phyloP scores from a whole-genome alignment of 2,329 filamentous ascomycete species.

The Calonectria montana region DNA sequence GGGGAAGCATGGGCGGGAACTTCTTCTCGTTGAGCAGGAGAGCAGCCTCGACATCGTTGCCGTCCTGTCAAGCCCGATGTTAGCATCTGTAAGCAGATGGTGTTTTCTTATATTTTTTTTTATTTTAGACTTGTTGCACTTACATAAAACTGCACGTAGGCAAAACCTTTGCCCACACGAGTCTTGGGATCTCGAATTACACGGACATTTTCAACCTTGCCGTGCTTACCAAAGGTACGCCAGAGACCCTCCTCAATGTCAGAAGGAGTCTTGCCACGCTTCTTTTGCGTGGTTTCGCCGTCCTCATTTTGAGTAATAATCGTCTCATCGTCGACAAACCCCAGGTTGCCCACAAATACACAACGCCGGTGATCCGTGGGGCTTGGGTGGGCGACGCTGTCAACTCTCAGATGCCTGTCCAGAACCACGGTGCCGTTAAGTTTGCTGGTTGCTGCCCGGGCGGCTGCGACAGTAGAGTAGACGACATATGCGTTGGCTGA shows the following conservation, averaged over 20 bases:
- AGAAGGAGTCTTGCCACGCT: slow-evolving; percentile 78
- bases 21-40: slow-evolving; percentile 90
- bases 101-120: slow-evolving; percentile 8
- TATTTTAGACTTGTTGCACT: slow-evolving; percentile 41
- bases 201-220: slow-evolving; percentile 91
- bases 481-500: slow-evolving; percentile 96
- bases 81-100: slow-evolving; percentile 14
- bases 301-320: slow-evolving; percentile 73
- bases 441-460: slow-evolving; percentile 78
- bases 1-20: slow-evolving; percentile 93
- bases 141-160: slow-evolving; percentile 94
- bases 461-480: slow-evolving; percentile 80
- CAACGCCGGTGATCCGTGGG: slow-evolving; percentile 87
- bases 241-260: slow-evolving; percentile 95
- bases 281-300: slow-evolving; percentile 76
- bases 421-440: slow-evolving; percentile 89
- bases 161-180: slow-evolving; percentile 94
- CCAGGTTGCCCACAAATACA: slow-evolving; percentile 95
- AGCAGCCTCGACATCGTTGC: slow-evolving; percentile 90
- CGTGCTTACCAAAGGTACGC: slow-evolving; percentile 79
- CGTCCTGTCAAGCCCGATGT: slow-evolving; percentile 65
- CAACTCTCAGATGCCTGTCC: slow-evolving; percentile 88
- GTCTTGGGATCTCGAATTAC: slow-evolving; percentile 91
- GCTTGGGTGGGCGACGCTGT: slow-evolving; percentile 89
- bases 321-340: slow-evolving; percentile 93